Percentiles rank a stretch among this genome's conserved stretches.
Evolutionary conservation across 306 rosid species (phyloP).

Genomic region (Inga leiocalycina): DNA sequence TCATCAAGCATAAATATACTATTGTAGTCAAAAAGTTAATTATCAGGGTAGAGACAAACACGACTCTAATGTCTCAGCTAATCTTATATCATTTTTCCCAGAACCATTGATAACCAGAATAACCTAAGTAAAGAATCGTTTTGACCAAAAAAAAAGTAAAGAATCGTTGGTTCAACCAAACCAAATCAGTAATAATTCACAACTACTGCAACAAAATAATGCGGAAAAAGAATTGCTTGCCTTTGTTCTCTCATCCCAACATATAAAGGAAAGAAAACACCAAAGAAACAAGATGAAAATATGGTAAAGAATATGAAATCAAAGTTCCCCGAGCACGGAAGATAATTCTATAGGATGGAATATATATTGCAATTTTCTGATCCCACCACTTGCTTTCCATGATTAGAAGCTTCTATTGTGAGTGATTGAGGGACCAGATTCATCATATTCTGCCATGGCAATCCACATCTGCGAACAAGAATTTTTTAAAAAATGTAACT

Average conservation of each 20-base stretch:
- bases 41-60: background rate
- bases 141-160: no score
- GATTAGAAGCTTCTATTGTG: constrained; percentile 95
- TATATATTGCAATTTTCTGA: constrained; percentile 41
- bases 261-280: constrained; percentile 54
- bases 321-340: constrained; percentile 65
- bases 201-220: constrained; percentile 49
- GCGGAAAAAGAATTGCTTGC: constrained; percentile 46
- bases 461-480: constrained; percentile 84
- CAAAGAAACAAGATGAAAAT: constrained; percentile 52
- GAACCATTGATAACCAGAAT: constrained; percentile 21
- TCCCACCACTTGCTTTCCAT: constrained; percentile 45
- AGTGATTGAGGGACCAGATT: constrained; percentile 35
- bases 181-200: constrained; percentile 63
- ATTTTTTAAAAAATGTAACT: background rate
- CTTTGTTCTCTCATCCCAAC: constrained; percentile 76
- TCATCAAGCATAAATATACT: no score
- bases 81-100: background rate
- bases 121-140: constrained; percentile 43
- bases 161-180: constrained; percentile 64
- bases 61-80: background rate
- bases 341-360: constrained; percentile 53
- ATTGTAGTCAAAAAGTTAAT: no score
- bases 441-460: constrained; percentile 84
- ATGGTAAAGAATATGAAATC: constrained; percentile 43